Evolutionary conservation across 441 rosid genomes (phyloP), one percentile per base, ranked within the genome.

Genomic region (Viola pubescens): DNA sequence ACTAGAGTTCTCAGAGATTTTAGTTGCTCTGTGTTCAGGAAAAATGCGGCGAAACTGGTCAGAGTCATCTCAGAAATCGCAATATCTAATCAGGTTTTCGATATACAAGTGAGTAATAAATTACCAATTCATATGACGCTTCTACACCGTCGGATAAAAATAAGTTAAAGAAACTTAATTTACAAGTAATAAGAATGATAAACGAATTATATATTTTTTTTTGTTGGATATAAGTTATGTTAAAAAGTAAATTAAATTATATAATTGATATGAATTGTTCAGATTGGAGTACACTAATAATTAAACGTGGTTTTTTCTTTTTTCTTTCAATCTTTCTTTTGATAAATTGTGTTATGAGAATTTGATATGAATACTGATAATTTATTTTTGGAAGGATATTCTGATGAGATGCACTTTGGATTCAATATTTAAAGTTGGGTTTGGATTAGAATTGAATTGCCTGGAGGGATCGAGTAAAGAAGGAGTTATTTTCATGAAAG

Each of bases 381-480:
- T 19, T 61, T 12, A 6, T 10, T 0, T 48, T 9, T 16, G 7
- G 54, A 19, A 91, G 92, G 86, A 83, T 52, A 34, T 83, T 37
- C 56, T 91, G 71, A 81, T 91, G 96, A 78, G 75, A 68, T 77
- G 60, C 68, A 69, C 89, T 9, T 47, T 88, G 67, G 92, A 91
- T 59, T 83, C 94, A 0, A 84, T 88, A 16, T 83, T 84, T 70
- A 82, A 91, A 82, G 96, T 91, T 12, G 94, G 86, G 26, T 91
- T 86, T 54, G 96, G 96, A 12, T 83, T 84, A 47, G 90, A 86
- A 43, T 62, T 88, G 57, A 74, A 79, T 54, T 81, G 92, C 73
- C 55, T 88, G 73, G 72, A 70, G 4, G 94, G 83, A 1, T 75
- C 82, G 54, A 83, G 66, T 59, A 67, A 72, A 73, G 79, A 77